Evolutionary conservation across 148 eudicot genomes (phyloP).

Genomic region (Rheum nobile): DNA sequence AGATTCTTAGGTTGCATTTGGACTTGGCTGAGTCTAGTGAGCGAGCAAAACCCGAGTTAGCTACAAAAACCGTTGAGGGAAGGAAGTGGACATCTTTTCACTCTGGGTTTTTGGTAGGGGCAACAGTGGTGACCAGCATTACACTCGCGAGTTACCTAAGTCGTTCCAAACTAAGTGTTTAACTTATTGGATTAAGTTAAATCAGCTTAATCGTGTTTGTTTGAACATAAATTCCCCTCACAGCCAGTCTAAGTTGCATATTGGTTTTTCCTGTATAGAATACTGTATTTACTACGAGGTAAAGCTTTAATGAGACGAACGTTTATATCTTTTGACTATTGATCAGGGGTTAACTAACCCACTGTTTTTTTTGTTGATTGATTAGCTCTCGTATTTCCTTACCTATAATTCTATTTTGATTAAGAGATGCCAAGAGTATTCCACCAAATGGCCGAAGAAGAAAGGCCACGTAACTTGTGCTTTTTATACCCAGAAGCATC

Average conservation of each 20-base stretch:
- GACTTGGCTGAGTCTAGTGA: conserved; percentile 41
- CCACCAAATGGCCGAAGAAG: too few relatives aligned
- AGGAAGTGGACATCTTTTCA: conserved; percentile 29
- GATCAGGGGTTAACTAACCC: too few relatives aligned
- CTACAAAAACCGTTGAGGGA: conserved; percentile 15
- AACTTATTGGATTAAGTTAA: neutral
- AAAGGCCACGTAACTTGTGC: too few relatives aligned
- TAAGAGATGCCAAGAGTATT: too few relatives aligned
- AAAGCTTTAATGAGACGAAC: too few relatives aligned
- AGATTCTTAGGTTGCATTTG: conserved; percentile 77
- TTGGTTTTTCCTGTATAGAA: neutral
- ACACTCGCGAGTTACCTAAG: conserved; percentile 51
- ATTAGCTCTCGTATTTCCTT: too few relatives aligned
- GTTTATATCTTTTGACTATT: too few relatives aligned
- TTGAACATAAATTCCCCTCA: neutral
- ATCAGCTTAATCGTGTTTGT: neutral
- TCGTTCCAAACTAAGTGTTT: conserved; percentile 21
- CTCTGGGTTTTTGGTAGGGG: conserved; percentile 59
- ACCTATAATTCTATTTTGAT: too few relatives aligned
- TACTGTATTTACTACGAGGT: neutral
- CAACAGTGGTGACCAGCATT: conserved; percentile 45
- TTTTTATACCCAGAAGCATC: too few relatives aligned
- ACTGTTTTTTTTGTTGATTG: too few relatives aligned
- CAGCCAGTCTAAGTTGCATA: neutral
- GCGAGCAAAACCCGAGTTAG: conserved; percentile 15